These are phyloP conservation scores for Mycena sp. DNA, from an alignment of 1,284 basidiomycete species.

Conservation along the genomic window DNA sequence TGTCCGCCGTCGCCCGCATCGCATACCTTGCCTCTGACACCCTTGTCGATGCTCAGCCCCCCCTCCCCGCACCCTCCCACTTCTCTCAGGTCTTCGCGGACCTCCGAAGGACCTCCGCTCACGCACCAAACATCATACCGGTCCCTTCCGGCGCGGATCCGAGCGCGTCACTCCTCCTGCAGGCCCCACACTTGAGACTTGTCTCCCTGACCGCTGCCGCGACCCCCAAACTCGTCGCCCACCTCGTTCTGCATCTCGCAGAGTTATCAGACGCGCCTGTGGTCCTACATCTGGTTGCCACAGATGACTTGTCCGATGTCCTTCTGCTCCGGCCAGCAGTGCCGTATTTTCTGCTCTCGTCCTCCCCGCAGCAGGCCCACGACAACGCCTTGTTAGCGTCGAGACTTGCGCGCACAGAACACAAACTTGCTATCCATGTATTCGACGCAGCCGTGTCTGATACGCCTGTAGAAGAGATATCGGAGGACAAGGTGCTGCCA, in stretches of 20 bases:
- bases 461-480: constrained; percentile 52
- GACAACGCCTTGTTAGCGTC: constrained; percentile 78
- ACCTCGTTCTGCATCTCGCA: constrained; percentile 65
- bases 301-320: constrained; percentile 64
- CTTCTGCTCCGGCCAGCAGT: constrained; percentile 66
- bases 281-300: constrained; percentile 66
- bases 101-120: constrained; percentile 40
- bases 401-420: constrained; percentile 47
- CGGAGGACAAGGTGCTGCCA: constrained; percentile 64
- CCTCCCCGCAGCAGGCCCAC: constrained; percentile 71
- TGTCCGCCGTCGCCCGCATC: constrained; percentile 69
- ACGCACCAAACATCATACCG: constrained; percentile 50
- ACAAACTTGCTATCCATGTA: constrained; percentile 79
- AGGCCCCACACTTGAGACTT: constrained; percentile 50
- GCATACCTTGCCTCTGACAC: constrained; percentile 75
- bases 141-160: constrained; percentile 71
- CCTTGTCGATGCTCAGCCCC: constrained; percentile 65
- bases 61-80: constrained; percentile 44
- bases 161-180: constrained; percentile 60
- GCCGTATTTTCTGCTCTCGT: constrained; percentile 71
- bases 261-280: constrained; percentile 63
- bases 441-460: constrained; percentile 62
- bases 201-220: constrained; percentile 62
- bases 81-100: constrained; percentile 39
- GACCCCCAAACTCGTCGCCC: constrained; percentile 55